A percentile compares a stretch with the other conserved stretches of the same genome.
These are phyloP conservation scores for Boletus speciosus DNA, from an alignment of 768 basidiomycete genomes.

Conservation along the genomic window DNA sequence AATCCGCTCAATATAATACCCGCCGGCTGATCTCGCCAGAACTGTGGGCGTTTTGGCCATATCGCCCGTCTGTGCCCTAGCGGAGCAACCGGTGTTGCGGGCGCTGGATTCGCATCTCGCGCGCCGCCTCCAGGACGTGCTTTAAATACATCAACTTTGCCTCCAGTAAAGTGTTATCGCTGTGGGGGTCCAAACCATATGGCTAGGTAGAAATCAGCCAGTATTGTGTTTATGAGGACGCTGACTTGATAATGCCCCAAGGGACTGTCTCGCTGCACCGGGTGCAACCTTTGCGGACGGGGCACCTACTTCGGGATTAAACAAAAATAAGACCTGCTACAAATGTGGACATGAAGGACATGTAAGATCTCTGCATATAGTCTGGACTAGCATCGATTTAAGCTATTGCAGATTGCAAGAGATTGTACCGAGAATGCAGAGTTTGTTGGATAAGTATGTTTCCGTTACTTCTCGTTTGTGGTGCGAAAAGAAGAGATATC, in stretches of 20 bases:
- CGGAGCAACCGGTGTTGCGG: conserved; percentile 36
- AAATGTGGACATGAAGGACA: conserved; percentile 87
- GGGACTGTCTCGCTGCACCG: conserved; percentile 80
- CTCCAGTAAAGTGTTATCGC: conserved; percentile 84
- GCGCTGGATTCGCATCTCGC: conserved; percentile 57
- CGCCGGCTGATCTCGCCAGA: conserved; percentile 38
- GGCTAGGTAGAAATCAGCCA: conserved; percentile 51
- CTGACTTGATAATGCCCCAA: conserved; percentile 26
- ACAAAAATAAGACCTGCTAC: conserved; percentile 79
- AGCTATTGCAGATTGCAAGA: conserved; percentile 50
- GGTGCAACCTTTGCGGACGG: conserved; percentile 49
- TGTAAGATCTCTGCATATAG: conserved; percentile 43
- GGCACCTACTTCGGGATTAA: conserved; percentile 38
- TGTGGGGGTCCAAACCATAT: conserved; percentile 89
- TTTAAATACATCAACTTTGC: conserved; percentile 71
- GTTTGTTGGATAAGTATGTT: conserved; percentile 41
- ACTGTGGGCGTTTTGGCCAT: conserved; percentile 80
- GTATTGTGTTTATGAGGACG: conserved; percentile 1
- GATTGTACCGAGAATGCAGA: conserved; percentile 59
- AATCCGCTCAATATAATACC: conserved; percentile 1
- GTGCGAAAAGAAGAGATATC: conserved; percentile 11
- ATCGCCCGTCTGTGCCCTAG: conserved; percentile 74
- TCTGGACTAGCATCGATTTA: conserved; percentile 5
- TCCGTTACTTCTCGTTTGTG: conserved; percentile 1
- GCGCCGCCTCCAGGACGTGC: conserved; percentile 71